These are phyloP conservation scores for Neophaeococcomyces mojaviensis DNA, from an alignment of 2,329 filamentous ascomycete species.

Conservation along the genomic window DNA sequence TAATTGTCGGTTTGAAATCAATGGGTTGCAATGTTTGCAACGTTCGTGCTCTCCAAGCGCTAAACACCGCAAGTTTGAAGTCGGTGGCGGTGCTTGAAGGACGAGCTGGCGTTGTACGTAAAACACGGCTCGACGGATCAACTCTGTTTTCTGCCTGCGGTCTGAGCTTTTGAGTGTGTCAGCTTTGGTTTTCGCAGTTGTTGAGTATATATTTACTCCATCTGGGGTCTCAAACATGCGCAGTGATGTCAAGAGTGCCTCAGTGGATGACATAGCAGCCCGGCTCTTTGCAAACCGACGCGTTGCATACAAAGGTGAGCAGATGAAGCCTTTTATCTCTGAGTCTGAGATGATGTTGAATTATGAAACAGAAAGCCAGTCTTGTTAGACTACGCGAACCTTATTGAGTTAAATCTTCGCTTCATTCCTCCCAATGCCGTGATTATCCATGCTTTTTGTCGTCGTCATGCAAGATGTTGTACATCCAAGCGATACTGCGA, in stretches of 20 bases:
- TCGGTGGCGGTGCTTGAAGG: not conserved
- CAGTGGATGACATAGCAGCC: too few species aligned
- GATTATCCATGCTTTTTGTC: not conserved
- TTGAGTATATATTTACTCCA: too few species aligned
- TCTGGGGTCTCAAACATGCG: too few species aligned
- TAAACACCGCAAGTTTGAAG: not conserved
- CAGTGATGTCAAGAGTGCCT: too few species aligned
- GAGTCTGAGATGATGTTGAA: not conserved
- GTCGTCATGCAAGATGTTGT: not conserved
- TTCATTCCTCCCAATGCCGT: not conserved
- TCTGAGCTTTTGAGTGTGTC: not conserved
- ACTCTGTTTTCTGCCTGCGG: not conserved
- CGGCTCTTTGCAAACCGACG: too few species aligned
- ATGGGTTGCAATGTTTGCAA: not conserved
- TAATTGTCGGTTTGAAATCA: too few species aligned
- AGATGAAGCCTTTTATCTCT: not conserved
- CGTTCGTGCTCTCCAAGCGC: not conserved
- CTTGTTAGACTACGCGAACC: not conserved
- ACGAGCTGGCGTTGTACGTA: not conserved
- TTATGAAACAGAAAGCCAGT: not conserved
- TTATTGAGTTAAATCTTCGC: not conserved
- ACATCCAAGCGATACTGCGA: not conserved
- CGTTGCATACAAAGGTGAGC: not conserved
- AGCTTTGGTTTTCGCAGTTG: not conserved
- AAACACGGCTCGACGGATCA: not conserved